Conservation (phyloP, 2,329 filamentous ascomycete species). For the Tolypocladium cylindrosporum region DNA sequence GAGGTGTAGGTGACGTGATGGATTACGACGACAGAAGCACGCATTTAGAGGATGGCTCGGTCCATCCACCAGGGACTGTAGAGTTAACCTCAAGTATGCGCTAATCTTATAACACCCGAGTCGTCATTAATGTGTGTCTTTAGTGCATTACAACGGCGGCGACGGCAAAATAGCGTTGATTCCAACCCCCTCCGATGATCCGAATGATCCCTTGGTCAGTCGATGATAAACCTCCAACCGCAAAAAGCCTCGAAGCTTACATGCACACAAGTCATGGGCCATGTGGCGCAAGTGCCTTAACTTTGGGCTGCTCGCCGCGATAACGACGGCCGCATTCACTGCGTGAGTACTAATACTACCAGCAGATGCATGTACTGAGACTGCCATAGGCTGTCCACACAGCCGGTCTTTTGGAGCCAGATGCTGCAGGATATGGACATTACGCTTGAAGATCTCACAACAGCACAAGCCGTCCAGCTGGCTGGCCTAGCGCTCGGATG, state of each 20-base stretch:
- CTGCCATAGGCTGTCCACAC: slow-evolving; percentile 3
- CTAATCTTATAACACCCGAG: too few species aligned
- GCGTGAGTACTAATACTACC: slow-evolving; percentile 6
- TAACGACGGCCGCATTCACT: slow-evolving; percentile 9
- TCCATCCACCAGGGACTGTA: too few species aligned
- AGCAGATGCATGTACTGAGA: not conserved
- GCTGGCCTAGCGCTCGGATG: slow-evolving; percentile 21
- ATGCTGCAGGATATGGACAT: slow-evolving; percentile 14
- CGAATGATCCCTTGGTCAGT: slow-evolving; percentile 5
- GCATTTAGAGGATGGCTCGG: too few species aligned
- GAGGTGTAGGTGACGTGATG: too few species aligned
- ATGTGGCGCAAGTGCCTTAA: slow-evolving; percentile 13
- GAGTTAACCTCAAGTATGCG: too few species aligned
- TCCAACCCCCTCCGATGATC: slow-evolving; percentile 1
- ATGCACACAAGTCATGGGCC: slow-evolving; percentile 9
- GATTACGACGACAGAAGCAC: too few species aligned
- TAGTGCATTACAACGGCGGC: not conserved
- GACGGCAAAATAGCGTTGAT: not conserved
- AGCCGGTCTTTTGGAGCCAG: slow-evolving; percentile 11
- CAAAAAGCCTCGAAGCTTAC: not conserved
- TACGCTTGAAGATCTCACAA: slow-evolving; percentile 13
- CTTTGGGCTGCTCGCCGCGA: slow-evolving; percentile 9
- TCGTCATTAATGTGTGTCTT: too few species aligned
- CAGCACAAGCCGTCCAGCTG: slow-evolving; percentile 16
- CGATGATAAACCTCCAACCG: not conserved